phyloP scores from a whole-genome alignment of 495 filamentous ascomycete genomes.

The Neohortaea acidophila region DNA sequence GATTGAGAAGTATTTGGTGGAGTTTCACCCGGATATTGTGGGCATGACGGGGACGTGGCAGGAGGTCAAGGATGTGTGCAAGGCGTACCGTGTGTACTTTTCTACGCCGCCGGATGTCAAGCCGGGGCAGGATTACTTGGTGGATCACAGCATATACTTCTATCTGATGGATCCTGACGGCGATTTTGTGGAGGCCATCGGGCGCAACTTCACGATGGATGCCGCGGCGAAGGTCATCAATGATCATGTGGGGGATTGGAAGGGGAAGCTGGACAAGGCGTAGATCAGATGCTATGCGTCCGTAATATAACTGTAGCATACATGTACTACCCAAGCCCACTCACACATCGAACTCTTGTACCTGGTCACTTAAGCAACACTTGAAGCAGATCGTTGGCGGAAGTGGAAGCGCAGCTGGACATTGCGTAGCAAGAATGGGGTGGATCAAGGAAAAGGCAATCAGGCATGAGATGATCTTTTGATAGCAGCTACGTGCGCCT shows the following conservation, averaged over 20 bases:
- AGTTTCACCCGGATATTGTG: constrained; percentile 81
- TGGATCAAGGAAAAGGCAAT: no score
- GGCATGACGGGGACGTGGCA: constrained; percentile 89
- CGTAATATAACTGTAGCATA: no score
- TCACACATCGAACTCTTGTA: no score
- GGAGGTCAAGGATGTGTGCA: constrained; percentile 80
- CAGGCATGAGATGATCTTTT: no score
- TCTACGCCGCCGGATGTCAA: constrained; percentile 76
- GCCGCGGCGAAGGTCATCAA: constrained; percentile 69
- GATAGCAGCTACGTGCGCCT: no score
- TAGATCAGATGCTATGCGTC: neutral
- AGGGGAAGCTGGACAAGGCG: constrained; percentile 32
- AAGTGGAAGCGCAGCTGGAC: no score
- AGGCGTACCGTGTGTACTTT: constrained; percentile 93
- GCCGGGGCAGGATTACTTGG: constrained; percentile 88
- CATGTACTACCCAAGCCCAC: no score
- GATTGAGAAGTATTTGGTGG: constrained; percentile 65
- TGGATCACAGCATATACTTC: constrained; percentile 98
- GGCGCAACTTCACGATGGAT: constrained; percentile 81
- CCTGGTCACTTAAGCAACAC: no score
- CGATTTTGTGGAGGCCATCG: constrained; percentile 94
- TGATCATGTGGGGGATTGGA: constrained; percentile 86
- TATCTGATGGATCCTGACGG: constrained; percentile 98
- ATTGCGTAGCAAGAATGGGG: no score
- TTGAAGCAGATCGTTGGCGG: no score